phyloP scores from a whole-genome alignment of 176 grass and related monocot genomes.

The Aegilops tauschii region DNA sequence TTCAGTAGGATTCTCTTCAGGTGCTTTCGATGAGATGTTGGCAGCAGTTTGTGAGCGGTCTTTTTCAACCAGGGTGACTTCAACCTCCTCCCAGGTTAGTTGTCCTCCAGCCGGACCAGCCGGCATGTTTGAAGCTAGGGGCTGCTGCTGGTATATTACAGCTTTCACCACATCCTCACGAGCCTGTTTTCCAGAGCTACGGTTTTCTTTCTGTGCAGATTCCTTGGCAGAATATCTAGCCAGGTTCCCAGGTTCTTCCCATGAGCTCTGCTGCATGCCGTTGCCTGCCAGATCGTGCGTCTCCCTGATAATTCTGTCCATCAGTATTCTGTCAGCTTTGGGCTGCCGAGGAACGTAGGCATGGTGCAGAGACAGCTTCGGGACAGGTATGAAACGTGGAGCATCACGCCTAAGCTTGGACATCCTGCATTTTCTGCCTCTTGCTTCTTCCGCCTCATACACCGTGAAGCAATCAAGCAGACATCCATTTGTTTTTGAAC shows the following conservation, averaged over 20 bases:
- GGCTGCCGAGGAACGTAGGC: background rate
- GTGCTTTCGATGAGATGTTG: background rate
- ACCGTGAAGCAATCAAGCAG: constrained; percentile 60
- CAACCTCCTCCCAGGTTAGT: constrained; percentile 6
- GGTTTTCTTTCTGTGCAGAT: background rate
- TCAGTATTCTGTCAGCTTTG: constrained; percentile 12
- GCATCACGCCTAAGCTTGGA: constrained; percentile 41
- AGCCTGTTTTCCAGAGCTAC: constrained; percentile 2
- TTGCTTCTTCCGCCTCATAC: constrained; percentile 67
- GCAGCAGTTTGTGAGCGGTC: background rate
- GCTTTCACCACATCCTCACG: constrained; percentile 8
- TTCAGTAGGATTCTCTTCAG: background rate
- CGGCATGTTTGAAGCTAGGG: background rate
- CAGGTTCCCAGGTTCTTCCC: constrained; percentile 13
- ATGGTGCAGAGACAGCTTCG: background rate
- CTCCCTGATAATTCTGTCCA: constrained; percentile 19
- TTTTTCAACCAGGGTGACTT: background rate
- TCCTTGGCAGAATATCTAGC: background rate
- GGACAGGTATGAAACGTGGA: constrained; percentile 54
- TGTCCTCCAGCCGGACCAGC: constrained; percentile 2
- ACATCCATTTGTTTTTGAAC: constrained; percentile 17
- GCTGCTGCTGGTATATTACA: background rate
- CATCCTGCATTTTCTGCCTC: constrained; percentile 16
- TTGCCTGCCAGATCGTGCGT: background rate
- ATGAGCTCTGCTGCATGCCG: background rate